Conservation (phyloP, 768 basidiomycete genomes). For the Tylopilus sp. region DNA sequence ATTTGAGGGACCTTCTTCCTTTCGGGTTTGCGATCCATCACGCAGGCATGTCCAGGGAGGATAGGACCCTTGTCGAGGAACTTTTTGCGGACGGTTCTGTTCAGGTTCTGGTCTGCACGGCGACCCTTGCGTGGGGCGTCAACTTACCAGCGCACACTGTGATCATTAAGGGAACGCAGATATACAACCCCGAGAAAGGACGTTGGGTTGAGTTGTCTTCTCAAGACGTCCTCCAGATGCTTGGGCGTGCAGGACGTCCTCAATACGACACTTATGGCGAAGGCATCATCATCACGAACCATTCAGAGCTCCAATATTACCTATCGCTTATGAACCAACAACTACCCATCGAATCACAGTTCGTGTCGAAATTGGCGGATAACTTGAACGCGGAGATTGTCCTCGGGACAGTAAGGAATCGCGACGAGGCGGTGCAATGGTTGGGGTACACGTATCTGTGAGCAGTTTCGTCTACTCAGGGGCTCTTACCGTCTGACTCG, state of each 20-base stretch:
- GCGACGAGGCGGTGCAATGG: conserved; percentile 98
- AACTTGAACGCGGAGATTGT: conserved; percentile 98
- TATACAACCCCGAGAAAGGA: conserved; percentile 98
- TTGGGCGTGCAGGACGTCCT: conserved; percentile 94
- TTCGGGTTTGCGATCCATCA: conserved; percentile 99
- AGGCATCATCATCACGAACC: conserved; percentile 98
- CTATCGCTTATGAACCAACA: conserved; percentile 94
- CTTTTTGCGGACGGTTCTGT: conserved; percentile 90
- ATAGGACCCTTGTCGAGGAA: conserved; percentile 90
- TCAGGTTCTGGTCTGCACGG: conserved; percentile 94
- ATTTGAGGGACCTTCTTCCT: conserved; percentile 85
- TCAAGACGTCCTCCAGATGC: conserved; percentile 98
- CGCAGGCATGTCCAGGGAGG: conserved; percentile 91
- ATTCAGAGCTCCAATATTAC: conserved; percentile 96
- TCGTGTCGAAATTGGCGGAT: conserved; percentile 88
- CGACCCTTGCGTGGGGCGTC: conserved; percentile 99
- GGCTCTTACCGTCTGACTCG: conserved; percentile 5
- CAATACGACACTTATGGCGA: conserved; percentile 97
- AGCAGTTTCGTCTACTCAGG: conserved; percentile 28
- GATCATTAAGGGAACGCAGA: conserved; percentile 99
- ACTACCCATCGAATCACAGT: conserved; percentile 95
- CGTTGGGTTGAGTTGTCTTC: conserved; percentile 94
- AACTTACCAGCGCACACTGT: conserved; percentile 97
- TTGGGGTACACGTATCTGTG: conserved; percentile 91
- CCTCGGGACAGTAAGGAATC: conserved; percentile 87